Base-by-base conservation (phyloP, 2,329 filamentous ascomycete genomes). In the Cladosporium sp. region DNA sequence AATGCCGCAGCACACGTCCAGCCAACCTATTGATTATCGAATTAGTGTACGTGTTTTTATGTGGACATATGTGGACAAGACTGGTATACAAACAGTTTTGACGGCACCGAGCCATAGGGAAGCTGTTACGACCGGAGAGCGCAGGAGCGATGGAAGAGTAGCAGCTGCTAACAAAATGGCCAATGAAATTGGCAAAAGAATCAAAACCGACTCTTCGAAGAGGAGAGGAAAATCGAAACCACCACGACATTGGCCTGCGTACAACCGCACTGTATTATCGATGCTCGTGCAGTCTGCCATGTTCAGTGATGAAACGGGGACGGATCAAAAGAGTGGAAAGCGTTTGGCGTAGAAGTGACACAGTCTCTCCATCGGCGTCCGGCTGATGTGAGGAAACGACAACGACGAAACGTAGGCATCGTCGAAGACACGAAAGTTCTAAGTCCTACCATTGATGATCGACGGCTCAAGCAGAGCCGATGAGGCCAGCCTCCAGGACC, bases 171-270 rank as follows among this genome's bases (percentile, higher is more conserved):
- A 66, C 25, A 67, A 63, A 46, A 78, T 64, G n/a, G 78, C 59
- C 30, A 78, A 46, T 13, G 69, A 69, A 11, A 75, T 64, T 25
- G 76, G 76, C 21, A 70, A 36, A 46, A 78, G 73, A 0, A 73
- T 75, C 28, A 79, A 70, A 39, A 78, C 68, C 11, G 73, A 58
- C 28, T 77, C 73, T 53, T 77, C 75, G 64, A 79, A 79, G 14
- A 76, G 69, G 30, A 78, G 66, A 18, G 77, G 78, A 53, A 79
- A 78, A 53, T 79, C 77, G 58, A 79, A 79, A 5, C 73, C 73
- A 58, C 75, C 75, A 61, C 77, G 67, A 36, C 66, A 68, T 5
- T 62, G 64, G 21, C 56, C 53, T 25, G 57, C 63, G 18, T 65
- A 56, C 49, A 63, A 25, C 60, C 46, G 60, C 18, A 63, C 60